Percentiles rank a stretch among this genome's conserved stretches.
These are phyloP conservation scores for Phytophthora brassicae DNA, from an alignment of 352 stramenopile genomes.

Conservation along the genomic window DNA sequence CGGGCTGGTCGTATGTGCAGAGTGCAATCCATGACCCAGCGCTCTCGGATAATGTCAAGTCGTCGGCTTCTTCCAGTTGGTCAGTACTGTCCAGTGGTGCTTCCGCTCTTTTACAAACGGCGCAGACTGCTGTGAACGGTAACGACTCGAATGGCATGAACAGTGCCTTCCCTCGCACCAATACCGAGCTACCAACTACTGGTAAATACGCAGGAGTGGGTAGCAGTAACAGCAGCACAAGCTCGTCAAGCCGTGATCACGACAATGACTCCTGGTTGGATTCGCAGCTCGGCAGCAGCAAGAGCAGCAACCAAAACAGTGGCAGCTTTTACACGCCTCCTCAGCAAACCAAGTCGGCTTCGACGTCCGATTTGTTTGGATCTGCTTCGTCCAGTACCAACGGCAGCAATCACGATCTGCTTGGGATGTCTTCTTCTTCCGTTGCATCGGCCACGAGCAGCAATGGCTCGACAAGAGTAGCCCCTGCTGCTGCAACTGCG, in stretches of 20 bases:
- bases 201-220: constrained; percentile 71
- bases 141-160: constrained; percentile 23
- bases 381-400: constrained; percentile 42
- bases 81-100: constrained; percentile 69
- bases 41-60: constrained; percentile 76
- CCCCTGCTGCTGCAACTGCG: constrained; percentile 22
- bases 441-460: constrained; percentile 23
- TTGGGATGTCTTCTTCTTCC: constrained; percentile 25
- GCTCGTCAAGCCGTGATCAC: constrained; percentile 43
- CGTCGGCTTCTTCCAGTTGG: constrained; percentile 75
- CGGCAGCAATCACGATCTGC: constrained; percentile 29
- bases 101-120: constrained; percentile 63
- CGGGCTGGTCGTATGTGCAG: constrained; percentile 76
- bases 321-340: constrained; percentile 21
- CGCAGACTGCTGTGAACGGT: constrained; percentile 59
- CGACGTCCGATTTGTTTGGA: constrained; percentile 50
- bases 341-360: constrained; percentile 30
- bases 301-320: constrained; percentile 15
- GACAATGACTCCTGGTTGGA: constrained; percentile 76
- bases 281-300: constrained; percentile 42
- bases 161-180: constrained; percentile 57
- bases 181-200: constrained; percentile 50
- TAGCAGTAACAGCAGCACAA: constrained; percentile 32
- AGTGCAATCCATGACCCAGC: constrained; percentile 72
- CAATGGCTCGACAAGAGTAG: constrained; percentile 21